Percentiles rank a stretch among this genome's conserved stretches.
phyloP scores from a whole-genome alignment of 1,284 basidiomycete genomes.

The Gastroboletus turbinatus region DNA sequence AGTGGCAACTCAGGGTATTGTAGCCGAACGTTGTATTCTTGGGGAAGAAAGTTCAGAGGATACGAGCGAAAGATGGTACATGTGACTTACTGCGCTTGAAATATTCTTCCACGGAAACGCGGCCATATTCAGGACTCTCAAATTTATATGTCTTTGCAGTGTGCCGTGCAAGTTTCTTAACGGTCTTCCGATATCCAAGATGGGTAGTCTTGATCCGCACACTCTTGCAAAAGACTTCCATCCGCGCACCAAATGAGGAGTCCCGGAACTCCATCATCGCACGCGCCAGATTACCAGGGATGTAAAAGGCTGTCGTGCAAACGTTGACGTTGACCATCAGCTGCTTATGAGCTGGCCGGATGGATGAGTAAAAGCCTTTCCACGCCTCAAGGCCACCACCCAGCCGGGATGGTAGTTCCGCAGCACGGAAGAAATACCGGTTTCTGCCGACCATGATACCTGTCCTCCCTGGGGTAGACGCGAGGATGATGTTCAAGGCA shows the following conservation, averaged over 20 bases:
- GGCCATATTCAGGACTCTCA: conserved; percentile 49
- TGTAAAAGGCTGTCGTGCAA: conserved; percentile 79
- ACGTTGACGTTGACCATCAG: conserved; percentile 84
- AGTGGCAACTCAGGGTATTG: conserved; percentile 57
- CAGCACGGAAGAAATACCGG: conserved; percentile 68
- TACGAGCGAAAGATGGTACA: not conserved
- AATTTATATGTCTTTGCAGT: conserved; percentile 59
- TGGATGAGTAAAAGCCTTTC: conserved; percentile 77
- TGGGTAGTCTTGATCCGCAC: conserved; percentile 64
- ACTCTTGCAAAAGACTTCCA: conserved; percentile 57
- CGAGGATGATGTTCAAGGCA: conserved; percentile 70
- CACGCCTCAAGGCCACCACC: conserved; percentile 72
- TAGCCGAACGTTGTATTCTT: conserved; percentile 65
- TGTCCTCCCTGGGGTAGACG: conserved; percentile 56
- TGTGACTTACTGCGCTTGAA: conserved; percentile 58
- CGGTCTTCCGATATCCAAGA: conserved; percentile 65
- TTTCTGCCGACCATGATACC: conserved; percentile 76
- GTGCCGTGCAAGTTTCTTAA: conserved; percentile 51
- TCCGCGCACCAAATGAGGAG: conserved; percentile 55
- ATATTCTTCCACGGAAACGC: conserved; percentile 64
- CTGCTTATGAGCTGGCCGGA: conserved; percentile 68
- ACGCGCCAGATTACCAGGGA: conserved; percentile 59
- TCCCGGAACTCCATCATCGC: conserved; percentile 56
- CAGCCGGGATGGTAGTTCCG: conserved; percentile 43
- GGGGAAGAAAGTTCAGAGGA: not conserved